Evolutionary conservation across 164 flowering plant species (phyloP).

Genomic region (Annona cherimola): DNA sequence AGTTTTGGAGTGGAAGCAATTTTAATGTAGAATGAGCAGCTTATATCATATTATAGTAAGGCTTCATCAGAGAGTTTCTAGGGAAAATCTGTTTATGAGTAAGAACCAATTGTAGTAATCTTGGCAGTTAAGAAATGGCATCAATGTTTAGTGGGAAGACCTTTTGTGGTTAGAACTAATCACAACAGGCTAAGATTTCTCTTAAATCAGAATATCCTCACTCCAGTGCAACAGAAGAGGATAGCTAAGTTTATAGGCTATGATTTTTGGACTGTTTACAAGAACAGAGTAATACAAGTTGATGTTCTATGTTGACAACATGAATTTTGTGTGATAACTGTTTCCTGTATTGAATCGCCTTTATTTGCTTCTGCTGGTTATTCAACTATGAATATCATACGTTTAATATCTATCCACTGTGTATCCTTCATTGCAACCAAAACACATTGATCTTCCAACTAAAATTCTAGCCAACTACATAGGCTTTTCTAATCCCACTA

Average conservation of each 20-base stretch:
- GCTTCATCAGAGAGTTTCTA: not conserved
- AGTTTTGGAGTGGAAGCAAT: too few relatives aligned
- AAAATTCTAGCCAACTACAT: too few relatives aligned
- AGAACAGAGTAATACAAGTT: not conserved
- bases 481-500: too few relatives aligned
- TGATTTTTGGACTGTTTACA: not conserved
- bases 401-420: too few relatives aligned
- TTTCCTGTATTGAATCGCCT: too few relatives aligned
- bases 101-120: not conserved
- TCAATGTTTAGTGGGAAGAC: not conserved
- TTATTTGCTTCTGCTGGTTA: too few relatives aligned
- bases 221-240: not conserved
- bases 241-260: slow-evolving; percentile 1
- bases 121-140: slow-evolving; percentile 1
- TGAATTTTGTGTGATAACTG: not conserved
- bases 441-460: too few relatives aligned
- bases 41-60: not conserved
- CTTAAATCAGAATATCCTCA: not conserved
- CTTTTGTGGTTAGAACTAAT: not conserved
- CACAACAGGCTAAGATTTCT: not conserved
- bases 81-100: not conserved
- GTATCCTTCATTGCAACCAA: too few relatives aligned
- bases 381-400: too few relatives aligned
- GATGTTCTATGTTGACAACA: not conserved
- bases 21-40: not conserved